A percentile compares a stretch with the other conserved stretches of the same genome.
phyloP scores from a whole-genome alignment of 805 yeast genomes.

The Zygoascus tannicola region DNA sequence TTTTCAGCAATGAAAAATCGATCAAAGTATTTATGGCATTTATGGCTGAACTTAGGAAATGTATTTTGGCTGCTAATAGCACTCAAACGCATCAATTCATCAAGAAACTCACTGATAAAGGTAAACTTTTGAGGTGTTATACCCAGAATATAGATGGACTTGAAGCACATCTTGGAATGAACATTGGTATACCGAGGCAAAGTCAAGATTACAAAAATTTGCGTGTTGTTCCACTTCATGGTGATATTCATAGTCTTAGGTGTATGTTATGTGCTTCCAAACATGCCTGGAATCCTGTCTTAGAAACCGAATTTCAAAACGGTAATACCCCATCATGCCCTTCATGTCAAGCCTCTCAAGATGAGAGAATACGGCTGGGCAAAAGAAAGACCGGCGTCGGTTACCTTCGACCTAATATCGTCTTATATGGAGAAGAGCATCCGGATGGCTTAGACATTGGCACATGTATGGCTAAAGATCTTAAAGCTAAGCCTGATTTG shows the following conservation, averaged over 20 bases:
- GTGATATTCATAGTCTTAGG: conserved; percentile 65
- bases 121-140: conserved; percentile 71
- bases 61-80: conserved; percentile 59
- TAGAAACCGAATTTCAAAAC: conserved; percentile 37
- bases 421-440: conserved; percentile 88
- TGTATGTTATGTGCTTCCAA: conserved; percentile 62
- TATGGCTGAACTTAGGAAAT: conserved; percentile 69
- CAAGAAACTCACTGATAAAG: conserved; percentile 46
- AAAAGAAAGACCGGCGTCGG: conserved; percentile 71
- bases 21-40: conserved; percentile 74
- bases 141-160: conserved; percentile 93
- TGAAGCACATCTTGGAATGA: conserved; percentile 56
- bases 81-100: conserved; percentile 80
- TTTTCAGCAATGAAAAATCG: conserved; percentile 61
- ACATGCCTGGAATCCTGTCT: conserved; percentile 53
- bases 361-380: conserved; percentile 53
- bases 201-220: conserved; percentile 45
- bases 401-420: conserved; percentile 75
- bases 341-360: conserved; percentile 47
- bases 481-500: conserved; percentile 55
- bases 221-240: conserved; percentile 86
- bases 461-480: conserved; percentile 55
- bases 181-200: conserved; percentile 36
- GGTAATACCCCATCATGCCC: conserved; percentile 77
- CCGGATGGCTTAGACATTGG: conserved; percentile 78